Evolutionary conservation across 2,329 filamentous ascomycete species (phyloP), one percentile per base, ranked within the genome.

Genomic region (Aspergillus sp.): DNA sequence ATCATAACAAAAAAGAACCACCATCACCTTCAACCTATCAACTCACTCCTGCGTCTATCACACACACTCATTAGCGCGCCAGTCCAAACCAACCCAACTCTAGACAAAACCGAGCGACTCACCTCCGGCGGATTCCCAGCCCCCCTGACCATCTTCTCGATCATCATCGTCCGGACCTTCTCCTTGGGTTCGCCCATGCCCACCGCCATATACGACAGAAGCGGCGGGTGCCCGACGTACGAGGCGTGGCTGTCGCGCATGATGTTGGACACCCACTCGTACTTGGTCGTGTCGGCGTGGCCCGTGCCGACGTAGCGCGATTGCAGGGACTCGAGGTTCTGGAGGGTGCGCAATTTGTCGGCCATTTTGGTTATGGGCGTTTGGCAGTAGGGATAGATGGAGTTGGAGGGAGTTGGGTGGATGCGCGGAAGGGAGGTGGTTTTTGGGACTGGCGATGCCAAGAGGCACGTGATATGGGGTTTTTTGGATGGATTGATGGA

Each of bases 201-300:
- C 30, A 96, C 78, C 12, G 83, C 74, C 69, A 95, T 86, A 60
- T 94, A 95, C 24, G 83, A 78, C 11, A 96, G 71, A 39, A 95
- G 71, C 5, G 86, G 82, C 11, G 86, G 83, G 57, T 98, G 91
- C 13, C 91, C 91, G 43, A 91, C 74, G 51, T 93, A 88, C 42
- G 80, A 86, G 13, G 86, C 77, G 57, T 89, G 88, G 14, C 82
- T 93, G 67, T 98, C 91, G 58, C 91, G 86, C 56, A 86, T 76
- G 55, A 96, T 89, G 67, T 96, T 98, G 39, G 83, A 88, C 31
- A 82, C 82, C 86, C 88, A 98, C 66, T 98, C 91, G 78, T 91
- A 91, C 61, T 86, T 93, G 15, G 86, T 93, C 10, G 89, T 96
- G 66, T 98, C 91, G 26, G 89, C 85, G 61, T 95, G 88, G 15